These are phyloP conservation scores for Globisporangium apiculatum DNA, from an alignment of 352 stramenopile genomes.

Conservation along the genomic window DNA sequence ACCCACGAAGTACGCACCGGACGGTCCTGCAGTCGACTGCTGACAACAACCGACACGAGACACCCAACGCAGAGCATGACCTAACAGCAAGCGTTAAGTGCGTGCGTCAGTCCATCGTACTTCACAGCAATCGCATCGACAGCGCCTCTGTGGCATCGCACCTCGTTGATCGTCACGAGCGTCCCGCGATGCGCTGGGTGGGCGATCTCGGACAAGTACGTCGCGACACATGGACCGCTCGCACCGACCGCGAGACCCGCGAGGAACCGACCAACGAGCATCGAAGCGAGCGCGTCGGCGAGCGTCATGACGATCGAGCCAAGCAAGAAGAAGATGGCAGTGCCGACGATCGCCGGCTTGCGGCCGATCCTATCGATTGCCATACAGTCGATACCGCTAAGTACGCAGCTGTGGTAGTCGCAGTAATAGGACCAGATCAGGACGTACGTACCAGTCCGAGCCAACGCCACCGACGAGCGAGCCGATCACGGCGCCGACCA, in stretches of 20 bases:
- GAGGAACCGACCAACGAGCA: constrained; percentile 62
- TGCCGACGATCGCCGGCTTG: constrained; percentile 58
- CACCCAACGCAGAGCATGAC: constrained; percentile 72
- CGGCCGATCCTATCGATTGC: constrained; percentile 35
- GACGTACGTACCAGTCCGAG: constrained; percentile 33
- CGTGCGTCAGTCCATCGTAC: not conserved
- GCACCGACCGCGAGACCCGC: constrained; percentile 55
- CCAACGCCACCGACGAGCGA: constrained; percentile 45
- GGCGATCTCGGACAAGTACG: constrained; percentile 64
- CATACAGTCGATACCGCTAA: not conserved
- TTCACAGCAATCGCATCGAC: no score
- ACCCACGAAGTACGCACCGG: constrained; percentile 19
- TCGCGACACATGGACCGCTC: constrained; percentile 56
- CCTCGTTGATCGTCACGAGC: constrained; percentile 59
- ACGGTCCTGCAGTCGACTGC: constrained; percentile 27
- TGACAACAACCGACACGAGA: constrained; percentile 53
- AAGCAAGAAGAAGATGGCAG: constrained; percentile 43
- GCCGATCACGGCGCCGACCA: constrained; percentile 59
- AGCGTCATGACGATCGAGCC: constrained; percentile 70
- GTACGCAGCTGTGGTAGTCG: not conserved
- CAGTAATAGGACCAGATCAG: not conserved
- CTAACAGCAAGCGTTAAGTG: constrained; percentile 10
- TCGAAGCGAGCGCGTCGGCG: constrained; percentile 27
- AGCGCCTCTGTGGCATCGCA: no score
- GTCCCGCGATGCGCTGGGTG: constrained; percentile 41